Evolutionary conservation across 2,329 filamentous ascomycete species (phyloP).

Genomic region (Blastomyces gilchristii): DNA sequence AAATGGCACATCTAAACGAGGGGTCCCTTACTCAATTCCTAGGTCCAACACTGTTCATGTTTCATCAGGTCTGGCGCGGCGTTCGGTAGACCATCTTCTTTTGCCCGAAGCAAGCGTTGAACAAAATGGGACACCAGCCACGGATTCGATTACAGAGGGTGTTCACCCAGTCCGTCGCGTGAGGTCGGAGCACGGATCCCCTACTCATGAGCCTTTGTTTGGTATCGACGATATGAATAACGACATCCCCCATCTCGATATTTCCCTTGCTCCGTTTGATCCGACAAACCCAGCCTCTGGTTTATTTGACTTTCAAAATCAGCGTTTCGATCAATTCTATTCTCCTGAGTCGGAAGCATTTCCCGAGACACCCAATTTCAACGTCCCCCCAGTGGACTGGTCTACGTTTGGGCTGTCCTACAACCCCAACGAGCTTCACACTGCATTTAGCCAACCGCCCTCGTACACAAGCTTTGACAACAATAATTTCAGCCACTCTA

Average conservation of each 20-base stretch:
- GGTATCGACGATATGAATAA: constrained; percentile 27
- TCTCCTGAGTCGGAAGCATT: constrained; percentile 35
- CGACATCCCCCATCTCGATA: constrained; percentile 30
- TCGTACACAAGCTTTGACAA: constrained; percentile 40
- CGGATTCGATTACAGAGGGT: constrained; percentile 24
- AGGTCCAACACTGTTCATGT: constrained; percentile 42
- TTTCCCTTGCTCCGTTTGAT: constrained; percentile 30
- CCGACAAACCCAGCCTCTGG: constrained; percentile 26
- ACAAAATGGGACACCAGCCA: constrained; percentile 21
- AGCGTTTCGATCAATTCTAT: constrained; percentile 32
- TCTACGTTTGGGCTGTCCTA: constrained; percentile 37
- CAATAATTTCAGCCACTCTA: constrained; percentile 30
- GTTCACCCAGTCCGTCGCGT: constrained; percentile 28
- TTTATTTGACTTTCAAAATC: constrained; percentile 30
- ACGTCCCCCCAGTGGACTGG: constrained; percentile 39
- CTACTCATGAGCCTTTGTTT: constrained; percentile 27
- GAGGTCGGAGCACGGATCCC: constrained; percentile 40
- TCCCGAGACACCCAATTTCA: constrained; percentile 29
- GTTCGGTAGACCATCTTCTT: constrained; percentile 45
- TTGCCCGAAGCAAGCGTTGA: constrained; percentile 26
- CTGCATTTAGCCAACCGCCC: constrained; percentile 36
- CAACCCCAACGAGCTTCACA: constrained; percentile 25
- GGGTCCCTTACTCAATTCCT: constrained; percentile 53
- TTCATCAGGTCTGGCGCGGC: constrained; percentile 37
- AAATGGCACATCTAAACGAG: constrained; percentile 53